A percentile compares a stretch with the other conserved stretches of the same genome.
These are phyloP conservation scores for Moricandia arvensis DNA, from an alignment of 345 rosid genomes.

Conservation along the genomic window DNA sequence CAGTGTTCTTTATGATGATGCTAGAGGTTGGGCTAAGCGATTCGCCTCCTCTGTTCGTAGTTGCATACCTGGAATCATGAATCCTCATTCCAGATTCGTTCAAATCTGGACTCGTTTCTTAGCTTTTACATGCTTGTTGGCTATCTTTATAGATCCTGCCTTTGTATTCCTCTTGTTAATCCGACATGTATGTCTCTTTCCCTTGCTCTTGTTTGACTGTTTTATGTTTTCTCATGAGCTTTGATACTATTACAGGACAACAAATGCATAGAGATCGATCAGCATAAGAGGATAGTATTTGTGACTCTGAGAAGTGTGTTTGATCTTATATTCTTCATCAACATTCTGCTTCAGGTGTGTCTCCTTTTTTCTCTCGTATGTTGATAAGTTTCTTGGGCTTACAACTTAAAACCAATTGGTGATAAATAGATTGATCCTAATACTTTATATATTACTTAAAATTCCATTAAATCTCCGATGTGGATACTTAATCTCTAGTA, in stretches of 20 bases:
- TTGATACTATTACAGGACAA: conserved; percentile 43
- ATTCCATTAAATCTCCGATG: too few relatives aligned
- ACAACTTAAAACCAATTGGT: too few relatives aligned
- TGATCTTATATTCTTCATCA: conserved; percentile 60
- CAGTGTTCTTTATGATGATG: conserved; percentile 68
- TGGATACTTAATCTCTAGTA: too few relatives aligned
- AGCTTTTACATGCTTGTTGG: conserved; percentile 59
- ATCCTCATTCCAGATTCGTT: conserved; percentile 71
- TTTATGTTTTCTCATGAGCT: neutral
- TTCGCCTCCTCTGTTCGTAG: conserved; percentile 38
- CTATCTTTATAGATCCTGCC: conserved; percentile 75
- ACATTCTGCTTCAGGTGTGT: conserved; percentile 82
- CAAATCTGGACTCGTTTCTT: conserved; percentile 70
- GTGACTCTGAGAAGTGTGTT: conserved; percentile 55
- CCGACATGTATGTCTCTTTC: conserved; percentile 40
- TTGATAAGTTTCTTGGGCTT: too few relatives aligned
- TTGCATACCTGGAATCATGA: conserved; percentile 66
- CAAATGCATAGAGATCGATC: conserved; percentile 54
- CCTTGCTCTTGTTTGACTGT: neutral
- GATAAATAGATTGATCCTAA: too few relatives aligned
- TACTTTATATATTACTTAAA: too few relatives aligned
- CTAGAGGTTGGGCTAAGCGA: conserved; percentile 77
- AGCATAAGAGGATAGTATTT: conserved; percentile 44
- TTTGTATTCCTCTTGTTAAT: conserved; percentile 68
- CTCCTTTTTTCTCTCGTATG: neutral